Evolutionary conservation across 1,139 yeast species (phyloP), one percentile per base, ranked within the genome.

Genomic region (Groenewaldozyma sp.): DNA sequence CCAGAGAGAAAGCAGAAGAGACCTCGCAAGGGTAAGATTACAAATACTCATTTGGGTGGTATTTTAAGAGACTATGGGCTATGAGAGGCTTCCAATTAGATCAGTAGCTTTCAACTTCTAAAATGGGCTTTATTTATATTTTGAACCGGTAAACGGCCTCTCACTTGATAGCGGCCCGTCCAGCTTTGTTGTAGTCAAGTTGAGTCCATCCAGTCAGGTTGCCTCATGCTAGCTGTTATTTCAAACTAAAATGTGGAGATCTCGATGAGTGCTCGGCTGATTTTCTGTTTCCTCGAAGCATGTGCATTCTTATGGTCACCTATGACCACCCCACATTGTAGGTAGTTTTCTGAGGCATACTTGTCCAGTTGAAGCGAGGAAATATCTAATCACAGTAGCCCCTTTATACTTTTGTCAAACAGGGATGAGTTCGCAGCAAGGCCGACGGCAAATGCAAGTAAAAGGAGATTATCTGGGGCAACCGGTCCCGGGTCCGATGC

Each of bases 41-140:
- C 99, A 11, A 91, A 91, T 60, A 81, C 94, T 2, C 99, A 91
- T 62, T 82, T 91, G 94, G 80, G 84, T 59, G 97, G 96, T 44
- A 81, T 91, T 29, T 76, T 91, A 59, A 87, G 84, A 63, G 98
- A 91, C 57, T 91, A 87, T 58, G 53, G 53, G 10, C 28, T 39
- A 24, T 39, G 27, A 32, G 14, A n/a, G n/a, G 32, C n/a, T 28
- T 11, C 9, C 9, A 24, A n/a, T 24, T 9, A 24, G 27, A 24
- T 24, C n/a, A 24, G 9, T n/a, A 24, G 27, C 9, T 24, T n/a
- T n/a, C n/a, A n/a, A n/a, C n/a, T n/a, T n/a, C n/a, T n/a, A 22
- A 22, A 22, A 7, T 22, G 11, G 26, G 11, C 26, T 7, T 22
- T 22, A 19, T 32, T 17, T n/a, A 32, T 19, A 20, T n/a, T 31